A percentile compares a stretch with the other conserved stretches of the same genome.
These are phyloP conservation scores for Bathelium albidoporum DNA, from an alignment of 495 filamentous ascomycete species.

Conservation along the genomic window DNA sequence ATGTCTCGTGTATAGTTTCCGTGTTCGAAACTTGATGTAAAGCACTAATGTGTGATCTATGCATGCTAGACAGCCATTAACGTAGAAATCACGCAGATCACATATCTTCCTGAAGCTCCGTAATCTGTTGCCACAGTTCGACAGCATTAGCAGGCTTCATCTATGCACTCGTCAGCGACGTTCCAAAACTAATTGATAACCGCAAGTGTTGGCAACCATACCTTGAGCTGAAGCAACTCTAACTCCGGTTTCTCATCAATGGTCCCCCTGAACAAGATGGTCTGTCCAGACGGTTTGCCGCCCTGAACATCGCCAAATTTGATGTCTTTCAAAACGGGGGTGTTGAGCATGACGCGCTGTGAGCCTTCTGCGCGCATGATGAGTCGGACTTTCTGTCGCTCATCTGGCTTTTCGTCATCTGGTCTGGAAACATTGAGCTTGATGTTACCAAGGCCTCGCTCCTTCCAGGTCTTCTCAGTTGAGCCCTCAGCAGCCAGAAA, in stretches of 20 bases:
- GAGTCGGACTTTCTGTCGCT: conserved; percentile 47
- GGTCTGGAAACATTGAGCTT: conserved; percentile 59
- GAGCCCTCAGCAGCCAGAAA: conserved; percentile 32
- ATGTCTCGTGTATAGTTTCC: too few species aligned
- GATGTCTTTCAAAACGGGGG: conserved; percentile 61
- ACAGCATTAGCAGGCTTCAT: conserved; percentile 16
- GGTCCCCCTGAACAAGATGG: conserved; percentile 36
- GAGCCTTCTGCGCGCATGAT: conserved; percentile 83
- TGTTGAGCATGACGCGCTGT: conserved; percentile 78
- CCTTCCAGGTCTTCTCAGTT: conserved; percentile 68
- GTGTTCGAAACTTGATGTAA: too few species aligned
- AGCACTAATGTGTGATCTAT: too few species aligned
- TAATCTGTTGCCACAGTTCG: conserved; percentile 22
- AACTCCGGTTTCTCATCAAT: conserved; percentile 16
- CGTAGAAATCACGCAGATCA: conserved; percentile 9
- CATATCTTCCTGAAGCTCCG: conserved; percentile 24
- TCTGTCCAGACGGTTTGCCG: conserved; percentile 39
- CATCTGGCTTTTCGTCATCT: conserved; percentile 19
- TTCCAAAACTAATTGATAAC: neutral
- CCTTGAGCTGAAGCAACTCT: conserved; percentile 52
- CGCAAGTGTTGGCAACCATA: conserved; percentile 30
- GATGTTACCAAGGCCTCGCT: conserved; percentile 70
- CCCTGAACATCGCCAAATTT: conserved; percentile 51
- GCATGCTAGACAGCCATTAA: too few species aligned
- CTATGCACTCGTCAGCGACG: conserved; percentile 12